Evolutionary conservation across 2,329 filamentous ascomycete genomes (phyloP), one percentile per base, ranked within the genome.

Genomic region (Cladosporium sp.): DNA sequence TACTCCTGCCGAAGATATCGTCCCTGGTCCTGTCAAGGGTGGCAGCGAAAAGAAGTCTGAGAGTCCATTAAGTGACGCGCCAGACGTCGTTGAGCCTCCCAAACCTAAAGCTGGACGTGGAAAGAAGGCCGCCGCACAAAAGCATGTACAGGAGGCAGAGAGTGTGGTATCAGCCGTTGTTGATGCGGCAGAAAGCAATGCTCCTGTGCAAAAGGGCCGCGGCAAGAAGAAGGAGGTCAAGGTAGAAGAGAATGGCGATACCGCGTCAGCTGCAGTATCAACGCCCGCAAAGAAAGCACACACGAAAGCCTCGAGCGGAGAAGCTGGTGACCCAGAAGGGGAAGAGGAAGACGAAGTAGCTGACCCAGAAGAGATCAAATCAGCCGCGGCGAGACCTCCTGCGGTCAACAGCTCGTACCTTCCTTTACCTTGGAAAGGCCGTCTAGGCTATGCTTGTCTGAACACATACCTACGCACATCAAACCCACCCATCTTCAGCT

Each of bases 401-500:
- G 81, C 90, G 0, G 82, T 95, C 13, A 86, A 96, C 62, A 95
- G 89, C 63, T 80, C 80, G 56, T 88, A 84, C 61, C 74, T 96
- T 16, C 92, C 92, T 19, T 68, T 96, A 18, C 92, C 91, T 0
- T 96, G 91, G 91, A 89, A 85, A 69, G 92, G 92, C 1, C 79
- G 91, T 22, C 66, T 96, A 54, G 91, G 91, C 51, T 96, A 95
- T 77, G 90, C 92, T 9, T 96, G 91, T 63, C 72, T 97, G 13
- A 95, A 95, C 64, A 97, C 92, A 0, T 96, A 96, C 66, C 76
- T 97, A 2, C 85, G 92, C 38, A 78, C 80, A 46, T 83, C 87
- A 1, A 92, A 83, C 54, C 88, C 89, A 7, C 84, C 92, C 0
- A 83, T 97, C 1, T 97, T 96, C 68, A 87, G 84, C 57, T 96